A percentile compares a stretch with the other conserved stretches of the same genome.
Evolutionary conservation across 2,329 filamentous ascomycete genomes (phyloP).

Genomic region (Aspergillus ochraceoroseus): DNA sequence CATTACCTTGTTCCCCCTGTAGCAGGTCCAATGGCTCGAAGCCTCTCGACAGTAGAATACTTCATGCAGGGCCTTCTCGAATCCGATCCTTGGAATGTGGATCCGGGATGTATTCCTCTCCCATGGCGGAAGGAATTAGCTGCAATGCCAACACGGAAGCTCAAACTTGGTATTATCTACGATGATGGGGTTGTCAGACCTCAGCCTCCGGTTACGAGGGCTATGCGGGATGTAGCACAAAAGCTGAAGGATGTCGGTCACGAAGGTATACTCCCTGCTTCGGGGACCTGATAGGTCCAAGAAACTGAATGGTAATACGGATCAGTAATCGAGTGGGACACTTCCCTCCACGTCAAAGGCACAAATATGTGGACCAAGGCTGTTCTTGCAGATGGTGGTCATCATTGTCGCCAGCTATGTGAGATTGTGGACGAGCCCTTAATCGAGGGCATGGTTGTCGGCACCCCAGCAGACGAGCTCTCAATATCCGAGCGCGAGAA

Average conservation of each 20-base stretch:
- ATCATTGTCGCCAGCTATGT: constrained; percentile 25
- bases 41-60: constrained; percentile 25
- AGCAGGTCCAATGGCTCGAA: constrained; percentile 27
- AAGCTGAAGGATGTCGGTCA: constrained; percentile 54
- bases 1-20: constrained; percentile 29
- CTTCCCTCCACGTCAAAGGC: constrained; percentile 23
- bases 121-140: constrained; percentile 26
- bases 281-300: neutral
- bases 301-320: neutral
- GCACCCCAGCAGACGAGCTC: constrained; percentile 25
- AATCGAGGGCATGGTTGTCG: constrained; percentile 34
- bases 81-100: constrained; percentile 28
- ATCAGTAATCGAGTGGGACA: constrained; percentile 31
- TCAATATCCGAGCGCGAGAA: constrained; percentile 21
- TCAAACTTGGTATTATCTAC: constrained; percentile 57
- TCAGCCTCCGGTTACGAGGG: constrained; percentile 56
- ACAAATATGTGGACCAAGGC: constrained; percentile 30
- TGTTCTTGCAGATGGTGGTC: constrained; percentile 31
- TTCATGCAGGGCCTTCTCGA: constrained; percentile 27
- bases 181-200: constrained; percentile 57
- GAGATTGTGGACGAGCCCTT: constrained; percentile 28
- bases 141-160: constrained; percentile 36
- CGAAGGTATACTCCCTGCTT: constrained; percentile 33
- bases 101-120: constrained; percentile 41
- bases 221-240: constrained; percentile 48